phyloP scores from a whole-genome alignment of 2,329 filamentous ascomycete species.

The Pseudogymnoascus sp. region DNA sequence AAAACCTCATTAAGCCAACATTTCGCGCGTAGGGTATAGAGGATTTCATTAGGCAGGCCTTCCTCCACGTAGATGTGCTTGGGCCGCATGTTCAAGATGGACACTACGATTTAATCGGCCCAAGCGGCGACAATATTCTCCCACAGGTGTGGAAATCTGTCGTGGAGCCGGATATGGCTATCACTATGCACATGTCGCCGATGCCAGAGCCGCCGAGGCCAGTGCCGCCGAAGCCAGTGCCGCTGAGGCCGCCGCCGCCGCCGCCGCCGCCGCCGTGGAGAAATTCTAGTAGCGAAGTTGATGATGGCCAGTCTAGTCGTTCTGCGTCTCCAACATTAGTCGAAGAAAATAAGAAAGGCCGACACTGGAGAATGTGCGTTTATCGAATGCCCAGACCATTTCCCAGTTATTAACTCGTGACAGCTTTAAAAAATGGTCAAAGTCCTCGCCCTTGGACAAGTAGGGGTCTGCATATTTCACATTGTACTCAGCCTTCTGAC shows the following conservation, averaged over 20 bases:
- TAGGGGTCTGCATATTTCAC: background rate
- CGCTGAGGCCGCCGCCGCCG: too few relatives aligned
- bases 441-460: background rate
- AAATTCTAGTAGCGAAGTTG: background rate
- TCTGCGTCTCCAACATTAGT: background rate
- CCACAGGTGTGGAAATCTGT: slow-evolving; percentile 70
- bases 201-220: slow-evolving; percentile 34
- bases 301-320: background rate
- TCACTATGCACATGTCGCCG: slow-evolving; percentile 57
- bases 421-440: background rate
- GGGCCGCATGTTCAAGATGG: slow-evolving; percentile 66
- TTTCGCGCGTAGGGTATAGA: slow-evolving; percentile 58
- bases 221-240: slow-evolving; percentile 40
- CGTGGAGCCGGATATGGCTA: slow-evolving; percentile 63
- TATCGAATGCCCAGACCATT: background rate
- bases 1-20: slow-evolving; percentile 12
- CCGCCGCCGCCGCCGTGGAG: slow-evolving; percentile 39
- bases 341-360: background rate
- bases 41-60: slow-evolving; percentile 74
- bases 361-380: background rate
- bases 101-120: slow-evolving; percentile 65
- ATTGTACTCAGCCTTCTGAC: too few relatives aligned
- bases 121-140: slow-evolving; percentile 66
- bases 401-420: background rate
- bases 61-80: slow-evolving; percentile 63